Base-by-base conservation (phyloP, 169 alveolate species). In the Cystoisospora suis region DNA sequence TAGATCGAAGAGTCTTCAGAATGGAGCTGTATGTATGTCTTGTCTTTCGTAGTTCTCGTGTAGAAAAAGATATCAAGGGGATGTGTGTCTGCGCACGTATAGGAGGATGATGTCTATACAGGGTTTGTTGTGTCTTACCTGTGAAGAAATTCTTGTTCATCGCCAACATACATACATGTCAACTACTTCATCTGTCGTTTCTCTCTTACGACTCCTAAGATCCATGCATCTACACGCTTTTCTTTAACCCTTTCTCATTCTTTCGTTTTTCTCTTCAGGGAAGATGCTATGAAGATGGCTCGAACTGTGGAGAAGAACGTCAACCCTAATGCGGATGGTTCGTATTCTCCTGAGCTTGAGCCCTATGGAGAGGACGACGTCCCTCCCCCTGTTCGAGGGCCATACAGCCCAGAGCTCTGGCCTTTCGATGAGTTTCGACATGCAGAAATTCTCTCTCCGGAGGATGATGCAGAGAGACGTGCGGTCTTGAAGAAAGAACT, bases 341-440 rank as follows among this genome's bases (percentile, higher is more conserved):
- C 89, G 40, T 90, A 61, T 40, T 90, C 93, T 1, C 93, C 93
- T 0, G 93, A 90, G 86, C 87, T 90, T 20, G 93, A 90, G 86
- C 93, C 93, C 32, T 90, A 83, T 49, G 90, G 47, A 20, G 90
- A 90, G 32, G 93, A 81, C 40, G 87, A 80, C 7, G 87, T 53
- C 44, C 86, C 81, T 20, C 92, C 92, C 44, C 72, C 70, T 3
- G 87, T 70, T 23, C 83, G 92, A 34, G 92, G 92, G 59, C 92
- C 92, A 15, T 75, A 87, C 47, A 72, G 87, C 45, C 92, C 92
- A 40, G 12, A 29, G 17, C 38, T 87, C 42, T 87, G 81, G 65
- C 92, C 92, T 0, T 87, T 75, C 36, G 92, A 87, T 12, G 92
- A 87, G 44, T 87, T 87, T 17, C 87, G 87, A 46, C 79, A 87